Base-by-base conservation (phyloP, 192 early-diverging fungal genomes). In the Podila clonocystis region DNA sequence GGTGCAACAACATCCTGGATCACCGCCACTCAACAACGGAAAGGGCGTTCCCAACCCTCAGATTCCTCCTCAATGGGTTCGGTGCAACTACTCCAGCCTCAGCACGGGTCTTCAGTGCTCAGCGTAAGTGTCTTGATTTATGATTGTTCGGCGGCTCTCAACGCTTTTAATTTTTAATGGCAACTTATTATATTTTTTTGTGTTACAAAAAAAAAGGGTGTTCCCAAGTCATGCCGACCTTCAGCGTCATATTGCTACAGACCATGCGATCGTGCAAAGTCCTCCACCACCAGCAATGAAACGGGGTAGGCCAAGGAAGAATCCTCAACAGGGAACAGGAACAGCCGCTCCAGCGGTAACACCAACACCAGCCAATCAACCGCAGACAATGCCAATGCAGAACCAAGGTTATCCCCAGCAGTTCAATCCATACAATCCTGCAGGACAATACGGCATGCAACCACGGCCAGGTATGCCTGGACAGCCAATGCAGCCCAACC, bases 51-150 rank as follows among this genome's bases (percentile, higher is more conserved):
- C 36, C 45, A 57, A 31, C 9, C 65, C 26, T 13, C 60, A 72
- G 5, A 34, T 24, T n/a, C 60, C 62, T 58, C 75, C 70, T 3
- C 70, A 80, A 4, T 73, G 71, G 70, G 61, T 80, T 19, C 77
- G 77, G n/a, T 80, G 77, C 67, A 68, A 80, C 48, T 80, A 80
- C 36, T 57, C 66, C 12, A 80, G 71, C 52, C 67, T 80, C 11
- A 69, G 70, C 33, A 69, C 77, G 8, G 77, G 77, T 4, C 24
- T 73, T 36, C 77, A 72, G 50, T 80, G 77, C 58, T 68, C 77
- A 0, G 77, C 69, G 75, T 79, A 79, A 64, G 69, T 72, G 3
- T 33, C 28, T 31, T 2, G 15, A 49, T 20, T 26, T 11, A 20
- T 19, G 29, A 6, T 1, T 52, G 8, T 6, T 36, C 34, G 34